phyloP scores from a whole-genome alignment of 2,329 filamentous ascomycete species.

The Arthrobotrys musiformis region DNA sequence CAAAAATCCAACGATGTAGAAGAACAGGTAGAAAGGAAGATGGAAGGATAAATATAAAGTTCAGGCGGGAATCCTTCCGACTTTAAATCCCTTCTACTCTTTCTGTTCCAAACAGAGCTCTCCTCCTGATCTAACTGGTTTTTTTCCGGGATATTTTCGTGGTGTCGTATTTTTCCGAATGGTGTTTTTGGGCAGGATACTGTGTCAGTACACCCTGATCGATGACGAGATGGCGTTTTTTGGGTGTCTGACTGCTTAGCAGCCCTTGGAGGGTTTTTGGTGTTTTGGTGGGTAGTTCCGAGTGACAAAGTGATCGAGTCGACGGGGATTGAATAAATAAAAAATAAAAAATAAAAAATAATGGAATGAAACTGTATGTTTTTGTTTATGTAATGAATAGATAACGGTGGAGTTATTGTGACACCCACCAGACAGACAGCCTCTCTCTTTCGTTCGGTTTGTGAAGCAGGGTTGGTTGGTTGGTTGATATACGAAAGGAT shows the following conservation, averaged over 20 bases:
- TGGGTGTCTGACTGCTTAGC: background rate
- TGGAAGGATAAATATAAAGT: background rate
- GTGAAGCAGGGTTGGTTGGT: too few species aligned
- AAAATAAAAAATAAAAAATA: too few species aligned
- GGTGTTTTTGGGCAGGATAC: too few species aligned
- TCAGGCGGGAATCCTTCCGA: background rate
- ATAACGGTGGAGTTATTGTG: background rate
- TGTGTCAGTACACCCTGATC: too few species aligned
- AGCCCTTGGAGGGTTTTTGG: too few species aligned
- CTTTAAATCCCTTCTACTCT: background rate
- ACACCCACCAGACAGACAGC: slow-evolving; percentile 2
- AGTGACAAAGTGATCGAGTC: too few species aligned
- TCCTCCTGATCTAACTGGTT: background rate
- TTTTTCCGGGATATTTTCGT: slow-evolving; percentile 12
- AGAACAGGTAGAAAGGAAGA: background rate
- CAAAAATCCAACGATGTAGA: background rate
- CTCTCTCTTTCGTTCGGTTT: background rate
- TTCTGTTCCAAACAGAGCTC: background rate
- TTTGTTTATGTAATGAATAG: slow-evolving; percentile 23
- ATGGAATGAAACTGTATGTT: background rate
- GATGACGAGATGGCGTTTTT: background rate
- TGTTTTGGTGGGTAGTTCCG: background rate
- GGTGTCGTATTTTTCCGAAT: background rate
- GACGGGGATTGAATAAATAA: too few species aligned
- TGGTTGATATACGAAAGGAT: too few species aligned